Base-by-base conservation (phyloP, 805 yeast genomes). In the Candida manassasensis region DNA sequence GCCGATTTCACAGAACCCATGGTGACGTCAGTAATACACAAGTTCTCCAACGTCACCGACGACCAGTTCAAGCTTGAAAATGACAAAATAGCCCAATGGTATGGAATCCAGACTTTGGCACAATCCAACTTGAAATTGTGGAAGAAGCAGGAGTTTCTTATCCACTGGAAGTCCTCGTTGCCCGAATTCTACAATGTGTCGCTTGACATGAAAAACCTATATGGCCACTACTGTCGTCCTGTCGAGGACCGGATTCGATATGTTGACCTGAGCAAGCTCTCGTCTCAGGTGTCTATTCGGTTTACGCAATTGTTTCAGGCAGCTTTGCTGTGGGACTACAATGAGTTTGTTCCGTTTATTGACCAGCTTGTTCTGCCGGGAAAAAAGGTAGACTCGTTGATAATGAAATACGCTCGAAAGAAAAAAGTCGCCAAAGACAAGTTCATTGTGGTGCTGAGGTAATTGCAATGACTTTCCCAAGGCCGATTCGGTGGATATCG, bases 111-210 rank as follows among this genome's bases (percentile, higher is more conserved):
- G 34, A 61, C 79, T 0, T 59, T 85, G 9, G 19, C 40, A 26
- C 35, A 45, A 5, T 35, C 46, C 2, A 31, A 41, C 4, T 37
- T 46, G 11, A 44, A 44, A n/a, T 38, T 45, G 19, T 40, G 67
- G 13, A 39, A 60, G 1, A 34, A 59, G 0, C 73, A 75, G 27
- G 86, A 81, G 39, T 76, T 87, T 48, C 48, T 79, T 40, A 67
- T 83, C 32, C 70, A 72, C 35, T 75, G 89, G 79, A 75, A 78
- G 46, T 63, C 79, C 1, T 60, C 70, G 4, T 65, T 84, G 27
- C 89, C 93, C 2, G 71, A 77, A 6, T 71, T 76, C 54, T 71
- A 77, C 61, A 77, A 73, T 32, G 72, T 81, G 27, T 72, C 80
- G 13, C 63, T 84, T 11, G 81, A 78, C 38, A 43, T 83, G 11